Evolutionary conservation across 2,329 filamentous ascomycete species (phyloP), one percentile per base, ranked within the genome.

Genomic region (Lojkania enalia): DNA sequence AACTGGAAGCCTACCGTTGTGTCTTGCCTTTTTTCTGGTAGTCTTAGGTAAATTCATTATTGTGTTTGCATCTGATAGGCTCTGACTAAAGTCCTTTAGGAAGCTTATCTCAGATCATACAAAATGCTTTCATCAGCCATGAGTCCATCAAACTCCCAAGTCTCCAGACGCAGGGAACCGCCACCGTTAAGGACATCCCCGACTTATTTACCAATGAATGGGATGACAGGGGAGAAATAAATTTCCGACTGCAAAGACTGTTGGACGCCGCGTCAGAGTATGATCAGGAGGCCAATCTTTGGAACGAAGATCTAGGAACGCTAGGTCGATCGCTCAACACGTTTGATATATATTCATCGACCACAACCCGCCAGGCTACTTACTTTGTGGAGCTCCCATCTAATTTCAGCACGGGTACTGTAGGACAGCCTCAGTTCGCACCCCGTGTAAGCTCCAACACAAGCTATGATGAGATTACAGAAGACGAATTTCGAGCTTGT

Each of bases 381-480:
- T 35, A 35, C 20, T 27, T 29, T n/a, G 23, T 20, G 5, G 36
- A 35, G 14, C n/a, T 49, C 6, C 42, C 42, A 5, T 12, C 25
- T 6, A 35, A 39, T 16, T 49, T 49, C 32, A 42, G 20, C 20
- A 36, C 42, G 2, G 48, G 48, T n/a, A 39, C 39, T 2, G 20
- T 33, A 19, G 20, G 20, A 5, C 5, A 25, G 7, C 33, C 35
- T 7, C 51, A 54, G 21, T 51, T 37, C 21, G 44, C 45, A 7
- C 51, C 51, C 11, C 51, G 48, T 4, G 48, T 54, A 2, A 42
- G 43, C 21, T 46, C 51, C 2, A 38, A 20, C 5, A n/a, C 36
- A 11, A 19, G 29, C 5, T 43, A 35, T 18, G 18, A 9, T 4
- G 14, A 35, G 4, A 42, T 51, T 15, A 21, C 39, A 2, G 35